Percentiles rank a stretch among this genome's conserved stretches.
These are phyloP conservation scores for Craterostigma plantagineum DNA, from an alignment of 257 asterid genomes.

Conservation along the genomic window DNA sequence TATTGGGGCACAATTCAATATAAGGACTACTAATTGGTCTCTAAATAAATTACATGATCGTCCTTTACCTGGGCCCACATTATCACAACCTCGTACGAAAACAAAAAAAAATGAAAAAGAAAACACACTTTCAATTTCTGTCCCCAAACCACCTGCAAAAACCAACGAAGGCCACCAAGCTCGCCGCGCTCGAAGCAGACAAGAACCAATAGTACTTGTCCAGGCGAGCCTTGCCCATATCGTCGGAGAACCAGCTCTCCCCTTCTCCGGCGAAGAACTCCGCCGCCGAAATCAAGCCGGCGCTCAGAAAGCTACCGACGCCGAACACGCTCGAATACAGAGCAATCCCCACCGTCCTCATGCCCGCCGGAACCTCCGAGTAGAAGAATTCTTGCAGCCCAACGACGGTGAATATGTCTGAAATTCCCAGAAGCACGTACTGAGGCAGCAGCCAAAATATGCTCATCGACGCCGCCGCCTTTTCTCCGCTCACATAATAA, in stretches of 20 bases:
- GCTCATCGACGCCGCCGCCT: constrained; percentile 19
- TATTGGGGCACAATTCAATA: too few relatives aligned
- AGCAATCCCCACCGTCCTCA: constrained; percentile 88
- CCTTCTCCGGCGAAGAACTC: constrained; percentile 32
- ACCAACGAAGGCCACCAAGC: constrained; percentile 29
- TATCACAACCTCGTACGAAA: too few relatives aligned
- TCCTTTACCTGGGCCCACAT: too few relatives aligned
- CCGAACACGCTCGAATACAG: constrained; percentile 86
- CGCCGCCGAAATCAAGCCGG: constrained; percentile 34
- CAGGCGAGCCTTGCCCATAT: constrained; percentile 44
- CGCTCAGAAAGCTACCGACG: constrained; percentile 70
- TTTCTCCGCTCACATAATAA: too few relatives aligned
- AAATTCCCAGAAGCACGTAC: constrained; percentile 63
- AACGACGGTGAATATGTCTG: constrained; percentile 85
- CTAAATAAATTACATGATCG: too few relatives aligned
- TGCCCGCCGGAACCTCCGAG: constrained; percentile 54
- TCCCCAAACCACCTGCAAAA: constrained; percentile 28
- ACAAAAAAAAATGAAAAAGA: too few relatives aligned
- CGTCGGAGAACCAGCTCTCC: constrained; percentile 64
- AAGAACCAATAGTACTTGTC: constrained; percentile 77
- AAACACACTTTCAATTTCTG: constrained; percentile 2
- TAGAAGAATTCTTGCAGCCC: constrained; percentile 96
- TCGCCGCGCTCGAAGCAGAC: constrained; percentile 26
- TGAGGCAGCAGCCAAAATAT: constrained; percentile 90
- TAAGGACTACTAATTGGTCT: too few relatives aligned